Conservation (phyloP, 2,329 filamentous ascomycete species). For the Fonsecaea nubica region DNA sequence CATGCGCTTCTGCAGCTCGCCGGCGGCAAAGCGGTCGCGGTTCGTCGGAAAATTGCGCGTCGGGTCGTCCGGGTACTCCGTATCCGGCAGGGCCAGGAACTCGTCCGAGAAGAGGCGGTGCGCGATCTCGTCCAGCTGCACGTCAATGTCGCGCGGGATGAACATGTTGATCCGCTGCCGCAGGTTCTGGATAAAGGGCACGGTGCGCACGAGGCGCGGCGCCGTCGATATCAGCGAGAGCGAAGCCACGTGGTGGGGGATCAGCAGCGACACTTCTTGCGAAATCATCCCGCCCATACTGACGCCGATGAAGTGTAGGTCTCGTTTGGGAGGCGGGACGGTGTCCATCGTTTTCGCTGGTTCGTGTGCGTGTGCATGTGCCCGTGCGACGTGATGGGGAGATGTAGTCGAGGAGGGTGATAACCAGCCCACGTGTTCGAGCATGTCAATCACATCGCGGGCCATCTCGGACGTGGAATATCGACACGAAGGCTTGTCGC, state of each 20-base stretch:
- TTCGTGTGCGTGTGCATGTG: too few relatives aligned
- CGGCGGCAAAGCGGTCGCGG: constrained; percentile 80
- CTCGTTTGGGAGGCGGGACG: constrained; percentile 43
- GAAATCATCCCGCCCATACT: constrained; percentile 93
- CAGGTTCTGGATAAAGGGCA: constrained; percentile 67
- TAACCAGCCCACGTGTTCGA: constrained; percentile 73
- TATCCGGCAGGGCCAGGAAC: constrained; percentile 55
- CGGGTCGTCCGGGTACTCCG: constrained; percentile 36
- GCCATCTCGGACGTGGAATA: constrained; percentile 90
- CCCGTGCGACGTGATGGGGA: constrained; percentile 22
- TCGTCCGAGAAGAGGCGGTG: constrained; percentile 68
- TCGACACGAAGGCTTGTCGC: constrained; percentile 75
- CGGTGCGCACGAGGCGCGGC: constrained; percentile 65
- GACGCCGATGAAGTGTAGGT: constrained; percentile 75
- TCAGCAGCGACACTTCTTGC: constrained; percentile 69
- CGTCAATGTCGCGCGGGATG: constrained; percentile 73
- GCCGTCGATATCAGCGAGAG: constrained; percentile 69
- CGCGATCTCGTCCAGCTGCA: constrained; percentile 69
- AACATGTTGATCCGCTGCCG: constrained; percentile 62
- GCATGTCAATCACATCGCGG: constrained; percentile 73
- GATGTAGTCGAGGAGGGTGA: constrained; percentile 38
- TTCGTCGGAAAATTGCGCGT: constrained; percentile 69
- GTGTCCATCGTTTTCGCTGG: too few relatives aligned
- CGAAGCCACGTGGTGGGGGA: constrained; percentile 45
- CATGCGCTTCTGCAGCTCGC: constrained; percentile 74